Evolutionary conservation across 768 basidiomycete genomes (phyloP), one percentile per base, ranked within the genome.

Genomic region (Termitomyces eurrhizus): DNA sequence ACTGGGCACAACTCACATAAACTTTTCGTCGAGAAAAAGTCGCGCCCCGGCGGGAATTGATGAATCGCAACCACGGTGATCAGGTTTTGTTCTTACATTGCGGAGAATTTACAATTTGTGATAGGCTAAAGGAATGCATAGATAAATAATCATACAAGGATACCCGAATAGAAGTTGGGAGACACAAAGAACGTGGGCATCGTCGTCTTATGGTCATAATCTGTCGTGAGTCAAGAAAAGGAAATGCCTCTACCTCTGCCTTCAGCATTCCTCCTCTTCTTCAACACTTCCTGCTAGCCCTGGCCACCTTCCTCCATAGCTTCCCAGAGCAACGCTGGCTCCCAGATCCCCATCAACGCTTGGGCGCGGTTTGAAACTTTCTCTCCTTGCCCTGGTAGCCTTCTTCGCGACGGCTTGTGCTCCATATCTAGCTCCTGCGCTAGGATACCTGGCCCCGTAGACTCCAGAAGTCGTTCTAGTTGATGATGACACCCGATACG

Each of bases 291-390:
- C 74, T 16, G 74, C 73, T 67, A 71, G 73, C 58, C 74, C 76
- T 24, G 63, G 71, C 57, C 72, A 64, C 66, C 71, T 71, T 54
- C 71, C 69, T 35, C 63, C 63, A 35, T 67, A 67, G 51, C 69
- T 70, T 35, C 66, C 67, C 33, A 63, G 39, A 36, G 69, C 72
- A 39, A 68, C 64, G 61, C 70, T 64, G 50, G 63, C 59, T 21
- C 67, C 68, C 42, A 68, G 61, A 58, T 77, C 76, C 52, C 69
- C 77, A 64, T 92, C 91, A 21, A 85, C 72, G 66, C 91, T 93
- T 46, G 90, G 83, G 39, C 92, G 78, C 11, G 92, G 92, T 69
- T 84, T 90, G 72, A 93, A 94, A 72, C 91, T 93, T 75, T 93
- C 91, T 63, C 88, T 79, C 61, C 80, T 73, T 44, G 83, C 82